Evolutionary conservation across 805 yeast genomes (phyloP).

Genomic region (Spathaspora sp.): DNA sequence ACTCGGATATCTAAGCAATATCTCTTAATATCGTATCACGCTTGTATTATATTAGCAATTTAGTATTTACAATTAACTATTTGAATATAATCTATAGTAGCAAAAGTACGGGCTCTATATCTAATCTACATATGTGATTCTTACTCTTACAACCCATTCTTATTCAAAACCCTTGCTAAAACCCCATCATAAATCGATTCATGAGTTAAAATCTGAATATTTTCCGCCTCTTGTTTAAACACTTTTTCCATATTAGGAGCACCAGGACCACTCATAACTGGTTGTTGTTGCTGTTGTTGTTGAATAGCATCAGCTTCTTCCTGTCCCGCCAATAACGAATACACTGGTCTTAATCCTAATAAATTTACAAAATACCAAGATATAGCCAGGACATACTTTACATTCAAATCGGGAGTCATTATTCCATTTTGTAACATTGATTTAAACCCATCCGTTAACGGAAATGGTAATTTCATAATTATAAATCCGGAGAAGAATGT

Average conservation of each 20-base stretch:
- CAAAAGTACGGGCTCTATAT: too few species aligned
- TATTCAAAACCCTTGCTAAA: constrained; percentile 48
- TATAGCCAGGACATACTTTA: constrained; percentile 86
- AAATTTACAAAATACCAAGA: constrained; percentile 94
- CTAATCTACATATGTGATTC: neutral
- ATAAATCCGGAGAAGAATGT: constrained; percentile 90
- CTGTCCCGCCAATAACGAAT: constrained; percentile 62
- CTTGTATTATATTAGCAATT: too few species aligned
- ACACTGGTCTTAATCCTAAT: constrained; percentile 78
- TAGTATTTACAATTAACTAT: too few species aligned
- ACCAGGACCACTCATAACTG: constrained; percentile 48
- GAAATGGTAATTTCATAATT: constrained; percentile 79
- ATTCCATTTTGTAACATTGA: constrained; percentile 90
- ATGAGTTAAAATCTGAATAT: constrained; percentile 59
- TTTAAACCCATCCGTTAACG: constrained; percentile 84
- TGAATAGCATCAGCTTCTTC: constrained; percentile 43
- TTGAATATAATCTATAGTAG: too few species aligned
- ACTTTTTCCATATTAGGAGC: constrained; percentile 61
- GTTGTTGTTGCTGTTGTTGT: constrained; percentile 37
- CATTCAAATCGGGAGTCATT: constrained; percentile 79
- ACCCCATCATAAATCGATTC: constrained; percentile 51
- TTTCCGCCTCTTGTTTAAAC: constrained; percentile 70
- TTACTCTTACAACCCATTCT: neutral
- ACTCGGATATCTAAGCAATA: too few species aligned
- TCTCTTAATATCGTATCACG: too few species aligned